A percentile compares a stretch with the other conserved stretches of the same genome.
Conservation (phyloP, 805 yeast genomes). For the Yamadazyma kitorensis region DNA sequence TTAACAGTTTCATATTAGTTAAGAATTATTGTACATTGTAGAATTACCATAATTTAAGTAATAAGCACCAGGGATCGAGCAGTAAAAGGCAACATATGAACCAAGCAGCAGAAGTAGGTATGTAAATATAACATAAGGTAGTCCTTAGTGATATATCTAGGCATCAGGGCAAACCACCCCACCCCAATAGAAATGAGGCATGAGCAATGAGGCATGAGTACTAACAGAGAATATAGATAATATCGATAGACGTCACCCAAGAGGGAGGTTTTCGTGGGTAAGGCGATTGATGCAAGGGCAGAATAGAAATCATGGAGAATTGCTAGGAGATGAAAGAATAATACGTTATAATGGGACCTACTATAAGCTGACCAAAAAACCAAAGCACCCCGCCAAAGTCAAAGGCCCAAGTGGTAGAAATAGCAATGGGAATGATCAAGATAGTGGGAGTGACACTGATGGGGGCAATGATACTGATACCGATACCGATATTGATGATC, state of each 20-base stretch:
- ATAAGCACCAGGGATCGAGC: too few species aligned
- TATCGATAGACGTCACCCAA: slow-evolving; percentile 10
- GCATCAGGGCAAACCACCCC: too few species aligned
- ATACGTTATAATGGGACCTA: slow-evolving; percentile 2
- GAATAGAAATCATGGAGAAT: slow-evolving; percentile 3
- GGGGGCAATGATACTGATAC: slow-evolving; percentile 6
- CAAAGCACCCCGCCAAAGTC: background rate
- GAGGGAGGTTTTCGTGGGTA: slow-evolving; percentile 16
- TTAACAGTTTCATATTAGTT: too few species aligned
- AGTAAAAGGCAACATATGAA: too few species aligned
- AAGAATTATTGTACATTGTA: too few species aligned
- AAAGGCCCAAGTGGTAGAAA: slow-evolving; percentile 1
- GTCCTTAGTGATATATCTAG: too few species aligned
- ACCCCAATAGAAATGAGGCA: too few species aligned
- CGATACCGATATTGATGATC: slow-evolving; percentile 2
- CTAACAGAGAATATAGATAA: slow-evolving; percentile 6
- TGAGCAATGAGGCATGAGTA: background rate
- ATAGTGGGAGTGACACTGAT: slow-evolving; percentile 2
- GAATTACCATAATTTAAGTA: too few species aligned
- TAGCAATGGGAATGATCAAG: background rate
- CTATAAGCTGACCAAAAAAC: slow-evolving; percentile 2
- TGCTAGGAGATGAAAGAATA: background rate
- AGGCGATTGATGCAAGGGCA: slow-evolving; percentile 15
- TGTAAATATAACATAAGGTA: too few species aligned
- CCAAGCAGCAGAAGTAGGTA: too few species aligned